Base-by-base conservation (phyloP, 257 asterid genomes). In the Schizonepeta tenuifolia region DNA sequence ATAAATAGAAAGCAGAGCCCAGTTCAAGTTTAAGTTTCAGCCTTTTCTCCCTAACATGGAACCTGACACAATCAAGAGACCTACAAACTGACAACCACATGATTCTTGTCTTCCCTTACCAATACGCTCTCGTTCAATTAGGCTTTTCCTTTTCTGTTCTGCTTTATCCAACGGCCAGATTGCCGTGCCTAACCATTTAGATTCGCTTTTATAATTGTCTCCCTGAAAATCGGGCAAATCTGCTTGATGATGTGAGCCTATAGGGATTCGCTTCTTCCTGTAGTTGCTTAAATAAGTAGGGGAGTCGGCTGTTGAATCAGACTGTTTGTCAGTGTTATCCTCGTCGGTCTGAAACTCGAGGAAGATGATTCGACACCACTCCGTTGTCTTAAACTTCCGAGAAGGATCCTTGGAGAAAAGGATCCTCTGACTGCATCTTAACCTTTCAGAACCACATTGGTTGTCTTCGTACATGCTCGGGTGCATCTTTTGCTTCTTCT, bases 401-500 rank as follows among this genome's bases (percentile, higher is more conserved):
- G 65, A 66, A 70, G 87, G 50, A 60, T 81, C 89, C 77, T 92
- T 90, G 15, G 87, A 88, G 65, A 72, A 54, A 56, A 79, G 72
- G 58, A 95, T 71, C 81, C 97, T 87, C 77, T 65, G 85, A 83
- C 99, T 91, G 88, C 80, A 78, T 80, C 99, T 86, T 71, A 80
- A 63, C 74, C 82, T 78, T 72, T 84, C 93, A 12, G 88, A 74
- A 55, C 70, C 54, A 26, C 56, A 67, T 53, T 65, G 89, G 81
- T 80, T 90, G 15, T 87, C 94, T 6, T 92, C 91, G 33, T 90
- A 95, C 94, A 91, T 78, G 82, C 79, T 66, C 20, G 98, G 99
- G 66, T 90, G 97, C 92, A 95, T 87, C 86, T 79, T 90, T 80
- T 86, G 96, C 76, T 80, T 86, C 82, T 83, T 87, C 99, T 92